Evolutionary conservation across 495 filamentous ascomycete genomes (phyloP), one percentile per base, ranked within the genome.

Genomic region (Aspergillus diversus): DNA sequence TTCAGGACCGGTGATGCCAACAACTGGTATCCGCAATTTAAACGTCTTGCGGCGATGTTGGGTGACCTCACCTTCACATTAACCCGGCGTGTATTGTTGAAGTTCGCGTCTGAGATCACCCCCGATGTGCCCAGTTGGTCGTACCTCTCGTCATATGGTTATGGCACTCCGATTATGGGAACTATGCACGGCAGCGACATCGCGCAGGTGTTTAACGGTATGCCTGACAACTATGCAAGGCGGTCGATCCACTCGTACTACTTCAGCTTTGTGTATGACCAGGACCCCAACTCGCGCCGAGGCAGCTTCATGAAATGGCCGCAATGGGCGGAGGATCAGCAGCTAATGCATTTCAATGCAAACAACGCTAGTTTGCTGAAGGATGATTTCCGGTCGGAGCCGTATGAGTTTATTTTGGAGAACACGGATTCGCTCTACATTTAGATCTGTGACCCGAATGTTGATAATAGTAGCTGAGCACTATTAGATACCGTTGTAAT

Each of bases 171-270:
- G 0, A 77, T 92, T 50, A 67, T 92, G 0, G 90, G 90, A 11
- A 92, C 89, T 0, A 90, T 89, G 75, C 90, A 92, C 73, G 87
- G 78, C 21, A 82, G 78, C 13, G 90, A 92, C 63, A 63, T 92
- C 7, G 58, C 87, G 11, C 88, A 87, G 69, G 83, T 91, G 0
- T 90, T 90, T 60, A 86, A 84, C 63, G 86, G 84, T 1, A 72
- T 87, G 35, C 66, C 83, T 33, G 82, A 86, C 12, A 84, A 89
- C 74, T 84, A 87, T 55, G 87, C 86, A n/a, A 83, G 83, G 53
- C 69, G 63, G 35, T 75, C 83, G 33, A 83, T 88, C 60, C 83
- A 86, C 59, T 77, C 77, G 35, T 90, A 89, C 64, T 91, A 89
- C 55, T 67, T 88, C 61, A 84, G 81, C 39, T 92, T 91, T 69